Evolutionary conservation across 805 yeast genomes (phyloP).

Genomic region (Candida glaebosa): DNA sequence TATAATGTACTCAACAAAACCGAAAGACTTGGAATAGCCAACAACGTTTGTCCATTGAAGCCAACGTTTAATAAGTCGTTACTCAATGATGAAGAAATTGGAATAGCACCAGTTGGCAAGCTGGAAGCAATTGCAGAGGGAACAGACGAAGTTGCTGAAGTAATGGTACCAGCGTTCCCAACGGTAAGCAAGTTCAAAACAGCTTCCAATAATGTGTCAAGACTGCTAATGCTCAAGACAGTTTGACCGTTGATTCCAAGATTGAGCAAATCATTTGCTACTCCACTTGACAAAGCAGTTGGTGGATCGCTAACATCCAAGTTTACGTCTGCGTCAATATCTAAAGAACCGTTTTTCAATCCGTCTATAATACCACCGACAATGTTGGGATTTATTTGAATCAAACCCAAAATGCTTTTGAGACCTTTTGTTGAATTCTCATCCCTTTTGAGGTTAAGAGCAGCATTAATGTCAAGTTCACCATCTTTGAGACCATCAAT

Average conservation of each 20-base stretch:
- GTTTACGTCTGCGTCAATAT: background rate
- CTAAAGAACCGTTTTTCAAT: background rate
- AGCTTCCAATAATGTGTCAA: background rate
- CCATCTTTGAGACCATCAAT: background rate
- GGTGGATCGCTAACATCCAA: background rate
- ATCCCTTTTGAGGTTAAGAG: background rate
- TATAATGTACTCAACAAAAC: background rate
- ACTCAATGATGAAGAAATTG: background rate
- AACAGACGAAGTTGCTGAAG: background rate
- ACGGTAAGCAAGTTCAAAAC: background rate
- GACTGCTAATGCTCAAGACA: background rate
- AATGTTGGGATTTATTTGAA: slow-evolving; percentile 3
- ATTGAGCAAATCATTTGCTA: background rate
- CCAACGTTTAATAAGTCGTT: background rate
- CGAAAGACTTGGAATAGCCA: background rate
- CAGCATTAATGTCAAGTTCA: slow-evolving; percentile 1
- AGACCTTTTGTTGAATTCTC: background rate
- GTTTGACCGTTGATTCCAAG: background rate
- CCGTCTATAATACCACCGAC: background rate
- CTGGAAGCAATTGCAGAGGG: background rate
- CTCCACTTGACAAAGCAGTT: background rate
- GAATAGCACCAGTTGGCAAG: background rate
- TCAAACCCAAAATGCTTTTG: slow-evolving; percentile 6
- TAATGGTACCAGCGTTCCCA: background rate
- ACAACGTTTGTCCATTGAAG: background rate